These are phyloP conservation scores for Globisporangium paddicum DNA, from an alignment of 352 stramenopile species.

Conservation along the genomic window DNA sequence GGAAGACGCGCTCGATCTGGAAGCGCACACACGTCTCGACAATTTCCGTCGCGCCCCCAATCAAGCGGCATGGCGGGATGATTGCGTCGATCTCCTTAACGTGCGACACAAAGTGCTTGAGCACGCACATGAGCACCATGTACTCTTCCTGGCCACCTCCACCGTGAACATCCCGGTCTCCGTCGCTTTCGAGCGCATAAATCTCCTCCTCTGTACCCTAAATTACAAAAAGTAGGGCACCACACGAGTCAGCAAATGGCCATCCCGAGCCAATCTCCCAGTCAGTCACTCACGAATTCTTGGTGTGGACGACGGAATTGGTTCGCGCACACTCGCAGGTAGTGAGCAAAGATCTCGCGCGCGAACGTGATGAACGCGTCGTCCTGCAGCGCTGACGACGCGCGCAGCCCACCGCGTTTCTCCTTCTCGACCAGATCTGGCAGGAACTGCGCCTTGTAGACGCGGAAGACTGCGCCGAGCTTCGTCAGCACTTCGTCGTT, in stretches of 20 bases:
- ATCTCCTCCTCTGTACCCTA: conserved; percentile 57
- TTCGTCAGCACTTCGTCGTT: conserved; percentile 46
- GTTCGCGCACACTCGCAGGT: conserved; percentile 38
- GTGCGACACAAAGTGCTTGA: conserved; percentile 69
- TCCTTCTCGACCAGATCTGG: conserved; percentile 39
- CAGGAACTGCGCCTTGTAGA: conserved; percentile 67
- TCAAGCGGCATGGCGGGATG: conserved; percentile 50
- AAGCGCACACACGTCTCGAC: conserved; percentile 68
- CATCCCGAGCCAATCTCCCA: neutral
- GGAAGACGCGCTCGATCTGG: conserved; percentile 76
- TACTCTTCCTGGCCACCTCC: conserved; percentile 48
- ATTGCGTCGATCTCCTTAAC: conserved; percentile 51
- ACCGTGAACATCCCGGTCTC: conserved; percentile 17
- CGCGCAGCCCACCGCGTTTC: conserved; percentile 23
- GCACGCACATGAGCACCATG: conserved; percentile 76
- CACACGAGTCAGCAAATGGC: neutral
- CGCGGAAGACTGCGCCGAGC: conserved; percentile 50
- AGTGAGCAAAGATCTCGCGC: conserved; percentile 59
- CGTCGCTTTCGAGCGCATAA: conserved; percentile 16
- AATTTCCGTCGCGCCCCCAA: conserved; percentile 40
- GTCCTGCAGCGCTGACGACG: conserved; percentile 46
- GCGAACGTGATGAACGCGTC: conserved; percentile 69
- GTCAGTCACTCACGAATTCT: conserved; percentile 43
- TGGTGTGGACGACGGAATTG: conserved; percentile 52
- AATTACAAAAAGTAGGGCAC: too few relatives aligned